A percentile compares a stretch with the other conserved stretches of the same genome.
phyloP scores from a whole-genome alignment of 306 rosid species.

The Medicago lupulina region DNA sequence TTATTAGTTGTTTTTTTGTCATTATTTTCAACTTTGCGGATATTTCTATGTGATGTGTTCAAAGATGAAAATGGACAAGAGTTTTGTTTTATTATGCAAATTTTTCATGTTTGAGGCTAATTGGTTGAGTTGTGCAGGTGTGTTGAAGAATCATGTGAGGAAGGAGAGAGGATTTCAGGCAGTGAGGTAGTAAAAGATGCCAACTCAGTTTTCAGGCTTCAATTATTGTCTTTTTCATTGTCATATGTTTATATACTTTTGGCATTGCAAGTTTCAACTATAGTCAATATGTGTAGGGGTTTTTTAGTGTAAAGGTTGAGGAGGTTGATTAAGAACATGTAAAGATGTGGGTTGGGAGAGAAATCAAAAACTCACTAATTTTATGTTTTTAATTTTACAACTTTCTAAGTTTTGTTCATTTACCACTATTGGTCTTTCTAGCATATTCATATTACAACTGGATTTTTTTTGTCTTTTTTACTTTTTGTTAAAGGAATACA shows the following conservation, averaged over 20 bases:
- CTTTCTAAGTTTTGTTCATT: slow-evolving; percentile 50
- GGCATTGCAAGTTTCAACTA: slow-evolving; percentile 45
- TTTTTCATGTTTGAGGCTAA: slow-evolving; percentile 47
- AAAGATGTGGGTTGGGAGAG: slow-evolving; percentile 44
- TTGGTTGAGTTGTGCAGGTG: slow-evolving; percentile 69
- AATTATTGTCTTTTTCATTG: slow-evolving; percentile 57
- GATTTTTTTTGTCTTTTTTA: slow-evolving; percentile 25
- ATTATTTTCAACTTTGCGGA: slow-evolving; percentile 18
- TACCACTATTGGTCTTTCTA: slow-evolving; percentile 26
- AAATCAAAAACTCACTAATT: slow-evolving; percentile 40
- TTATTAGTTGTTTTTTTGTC: slow-evolving; percentile 12
- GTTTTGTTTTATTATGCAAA: slow-evolving; percentile 7
- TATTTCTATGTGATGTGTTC: slow-evolving; percentile 18
- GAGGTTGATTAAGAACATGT: slow-evolving; percentile 49
- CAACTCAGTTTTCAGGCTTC: slow-evolving; percentile 49
- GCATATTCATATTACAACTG: slow-evolving; percentile 24
- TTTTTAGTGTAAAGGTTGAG: slow-evolving; percentile 48
- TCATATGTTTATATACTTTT: slow-evolving; percentile 54
- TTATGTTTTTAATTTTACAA: slow-evolving; percentile 48
- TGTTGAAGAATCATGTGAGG: slow-evolving; percentile 76
- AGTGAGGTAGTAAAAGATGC: slow-evolving; percentile 56
- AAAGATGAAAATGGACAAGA: slow-evolving; percentile 2
- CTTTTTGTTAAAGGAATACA: slow-evolving; percentile 37
- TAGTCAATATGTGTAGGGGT: slow-evolving; percentile 48
- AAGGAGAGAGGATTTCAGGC: slow-evolving; percentile 64